Conservation (phyloP, 2,329 filamentous ascomycete species). For the Monilinia aucupariae region DNA sequence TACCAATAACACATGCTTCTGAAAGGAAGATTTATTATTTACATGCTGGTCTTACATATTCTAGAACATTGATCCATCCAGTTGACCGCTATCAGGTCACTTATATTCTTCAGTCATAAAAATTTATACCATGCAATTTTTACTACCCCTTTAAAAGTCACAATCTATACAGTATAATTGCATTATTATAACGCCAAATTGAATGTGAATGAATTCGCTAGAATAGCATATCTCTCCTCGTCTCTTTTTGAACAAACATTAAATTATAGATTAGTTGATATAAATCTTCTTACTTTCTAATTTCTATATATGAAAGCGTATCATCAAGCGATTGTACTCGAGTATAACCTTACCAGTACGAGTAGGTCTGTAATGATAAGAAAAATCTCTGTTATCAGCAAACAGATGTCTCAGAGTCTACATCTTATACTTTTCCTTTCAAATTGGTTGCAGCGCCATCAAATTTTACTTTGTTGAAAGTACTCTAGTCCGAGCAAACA, state of each 20-base stretch:
- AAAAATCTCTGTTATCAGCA: not conserved
- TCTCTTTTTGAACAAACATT: too few species aligned
- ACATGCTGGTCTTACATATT: not conserved
- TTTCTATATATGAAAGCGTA: not conserved
- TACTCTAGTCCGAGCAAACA: not conserved
- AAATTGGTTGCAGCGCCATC: not conserved
- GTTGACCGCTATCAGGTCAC: not conserved
- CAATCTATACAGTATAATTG: not conserved
- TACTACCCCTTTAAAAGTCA: not conserved
- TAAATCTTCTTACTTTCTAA: too few species aligned
- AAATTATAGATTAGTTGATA: too few species aligned
- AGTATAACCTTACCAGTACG: too few species aligned
- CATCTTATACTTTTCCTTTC: not conserved
- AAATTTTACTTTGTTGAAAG: not conserved
- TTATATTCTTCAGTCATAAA: not conserved
- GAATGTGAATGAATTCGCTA: not conserved
- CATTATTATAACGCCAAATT: not conserved
- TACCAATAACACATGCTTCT: not conserved
- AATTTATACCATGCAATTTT: conserved; percentile 3
- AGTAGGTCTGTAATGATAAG: not conserved
- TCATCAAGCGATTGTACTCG: too few species aligned
- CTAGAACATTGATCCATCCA: conserved; percentile 12
- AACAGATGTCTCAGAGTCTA: not conserved
- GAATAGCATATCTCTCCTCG: not conserved
- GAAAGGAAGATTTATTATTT: not conserved